Evolutionary conservation across 2,329 filamentous ascomycete species (phyloP).

Genomic region (Ascochyta viciae-villosae): DNA sequence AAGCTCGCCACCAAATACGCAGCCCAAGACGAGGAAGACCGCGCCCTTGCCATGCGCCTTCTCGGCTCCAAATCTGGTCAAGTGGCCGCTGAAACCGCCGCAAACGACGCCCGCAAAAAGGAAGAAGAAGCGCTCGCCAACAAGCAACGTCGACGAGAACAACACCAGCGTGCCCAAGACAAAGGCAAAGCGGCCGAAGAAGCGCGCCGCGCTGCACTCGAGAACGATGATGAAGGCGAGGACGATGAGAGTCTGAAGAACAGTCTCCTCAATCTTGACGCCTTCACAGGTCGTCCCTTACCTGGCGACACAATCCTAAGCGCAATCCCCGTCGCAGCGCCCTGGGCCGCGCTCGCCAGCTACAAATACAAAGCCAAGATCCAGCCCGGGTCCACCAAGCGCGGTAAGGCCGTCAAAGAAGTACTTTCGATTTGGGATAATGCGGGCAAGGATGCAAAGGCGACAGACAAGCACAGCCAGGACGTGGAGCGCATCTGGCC

Average conservation of each 20-base stretch:
- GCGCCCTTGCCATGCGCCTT: slow-evolving; percentile 80
- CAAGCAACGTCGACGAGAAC: slow-evolving; percentile 76
- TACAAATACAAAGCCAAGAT: slow-evolving; percentile 96
- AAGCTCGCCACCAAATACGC: slow-evolving; percentile 90
- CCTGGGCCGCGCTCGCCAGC: slow-evolving; percentile 68
- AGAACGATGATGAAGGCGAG: slow-evolving; percentile 60
- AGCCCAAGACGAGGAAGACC: slow-evolving; percentile 93
- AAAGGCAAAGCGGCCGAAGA: slow-evolving; percentile 81
- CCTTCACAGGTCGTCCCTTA: slow-evolving; percentile 77
- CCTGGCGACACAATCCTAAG: slow-evolving; percentile 82
- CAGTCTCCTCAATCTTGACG: slow-evolving; percentile 61
- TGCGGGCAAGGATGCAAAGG: slow-evolving; percentile 62
- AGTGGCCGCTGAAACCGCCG: slow-evolving; percentile 67
- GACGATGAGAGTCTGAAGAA: slow-evolving; percentile 61
- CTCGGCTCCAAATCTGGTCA: slow-evolving; percentile 78
- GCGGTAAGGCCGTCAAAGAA: slow-evolving; percentile 92
- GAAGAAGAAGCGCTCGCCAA: slow-evolving; percentile 77
- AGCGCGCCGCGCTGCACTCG: slow-evolving; percentile 57
- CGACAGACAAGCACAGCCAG: slow-evolving; percentile 55
- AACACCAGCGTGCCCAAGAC: slow-evolving; percentile 79
- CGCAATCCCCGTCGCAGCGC: slow-evolving; percentile 68
- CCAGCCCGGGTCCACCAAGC: slow-evolving; percentile 88
- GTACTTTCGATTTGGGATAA: slow-evolving; percentile 81
- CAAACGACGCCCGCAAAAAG: slow-evolving; percentile 68
- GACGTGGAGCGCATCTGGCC: slow-evolving; percentile 81